Base-by-base conservation (phyloP, 306 rosid species). In the Sesbania bispinosa region DNA sequence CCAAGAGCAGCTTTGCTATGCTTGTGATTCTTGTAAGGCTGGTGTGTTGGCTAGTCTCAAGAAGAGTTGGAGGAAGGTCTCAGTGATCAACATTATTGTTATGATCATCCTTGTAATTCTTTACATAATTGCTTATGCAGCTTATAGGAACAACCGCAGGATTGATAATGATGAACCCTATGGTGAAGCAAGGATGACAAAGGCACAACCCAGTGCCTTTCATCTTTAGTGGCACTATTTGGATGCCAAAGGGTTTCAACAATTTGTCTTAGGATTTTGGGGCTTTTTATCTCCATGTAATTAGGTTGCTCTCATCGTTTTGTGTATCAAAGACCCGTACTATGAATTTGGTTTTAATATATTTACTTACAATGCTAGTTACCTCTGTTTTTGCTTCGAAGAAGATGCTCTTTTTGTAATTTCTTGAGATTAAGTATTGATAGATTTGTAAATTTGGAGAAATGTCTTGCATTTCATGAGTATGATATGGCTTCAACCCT, bases 41-140 rank as follows among this genome's bases (percentile, higher is more conserved):
- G 97, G 93, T 33, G 93, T 91, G 4, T 80, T 95, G n/a, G 97
- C 88, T 13, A 95, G 86, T 83, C 68, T 95, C 53, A 89, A 69
- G 86, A 85, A 84, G 75, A 95, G 97, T 74, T 95, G 99, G 99
- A 82, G 99, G 61, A 91, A 86, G 81, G 97, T 88, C 18, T 95
- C 99, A 0, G 88, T 95, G 38, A 76, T 95, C 75, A 95, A 95
- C 86, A 89, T 95, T 33, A 73, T 89, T 19, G 88, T 86, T 0
- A 66, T 89, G 79, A 85, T 95, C 61, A 75, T 91, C 47, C 91
- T 95, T 6, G 92, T 95, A 0, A 76, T 95, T 64, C 81, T 79
- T 43, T 95, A 95, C 51, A 80, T 91, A 1, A 11, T 89, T 71
- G 96, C 86, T 33, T 89, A 78, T 63, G 89, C 92, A n/a, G 97